Evolutionary conservation across 495 filamentous ascomycete genomes (phyloP).

Genomic region (Xylaria flabelliformis): DNA sequence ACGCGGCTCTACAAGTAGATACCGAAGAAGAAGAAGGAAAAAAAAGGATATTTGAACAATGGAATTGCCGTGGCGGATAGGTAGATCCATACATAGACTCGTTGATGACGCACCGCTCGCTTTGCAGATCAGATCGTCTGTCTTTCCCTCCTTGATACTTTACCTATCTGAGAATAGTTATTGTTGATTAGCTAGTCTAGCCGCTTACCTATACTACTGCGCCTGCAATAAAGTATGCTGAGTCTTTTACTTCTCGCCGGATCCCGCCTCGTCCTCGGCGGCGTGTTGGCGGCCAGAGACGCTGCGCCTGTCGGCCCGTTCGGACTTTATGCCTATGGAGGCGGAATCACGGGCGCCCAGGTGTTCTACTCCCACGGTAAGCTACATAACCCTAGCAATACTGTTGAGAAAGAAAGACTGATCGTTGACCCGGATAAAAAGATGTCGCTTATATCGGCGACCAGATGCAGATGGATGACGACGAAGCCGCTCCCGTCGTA

Average conservation of each 20-base stretch:
- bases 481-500: conserved; percentile 13
- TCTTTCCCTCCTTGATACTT: background rate
- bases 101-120: background rate
- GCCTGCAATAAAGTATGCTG: conserved; percentile 1
- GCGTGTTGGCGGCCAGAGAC: background rate
- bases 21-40: too few species aligned
- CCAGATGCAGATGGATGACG: conserved; percentile 20
- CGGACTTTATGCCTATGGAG: conserved; percentile 17
- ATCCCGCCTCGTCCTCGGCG: conserved; percentile 6
- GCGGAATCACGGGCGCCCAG: background rate
- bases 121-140: background rate
- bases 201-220: background rate
- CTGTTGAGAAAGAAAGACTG: background rate
- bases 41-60: conserved; percentile 9
- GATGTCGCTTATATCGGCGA: conserved; percentile 16
- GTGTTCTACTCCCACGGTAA: conserved; percentile 21
- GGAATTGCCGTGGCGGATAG: background rate
- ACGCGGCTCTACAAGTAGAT: conserved; percentile 3
- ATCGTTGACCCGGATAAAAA: background rate
- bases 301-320: background rate
- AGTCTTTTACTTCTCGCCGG: background rate
- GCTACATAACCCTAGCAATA: background rate
- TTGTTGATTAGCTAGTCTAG: background rate
- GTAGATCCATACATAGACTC: background rate
- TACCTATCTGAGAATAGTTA: background rate